Conservation (phyloP, 805 yeast species). For the Nakazawaea peltata region DNA sequence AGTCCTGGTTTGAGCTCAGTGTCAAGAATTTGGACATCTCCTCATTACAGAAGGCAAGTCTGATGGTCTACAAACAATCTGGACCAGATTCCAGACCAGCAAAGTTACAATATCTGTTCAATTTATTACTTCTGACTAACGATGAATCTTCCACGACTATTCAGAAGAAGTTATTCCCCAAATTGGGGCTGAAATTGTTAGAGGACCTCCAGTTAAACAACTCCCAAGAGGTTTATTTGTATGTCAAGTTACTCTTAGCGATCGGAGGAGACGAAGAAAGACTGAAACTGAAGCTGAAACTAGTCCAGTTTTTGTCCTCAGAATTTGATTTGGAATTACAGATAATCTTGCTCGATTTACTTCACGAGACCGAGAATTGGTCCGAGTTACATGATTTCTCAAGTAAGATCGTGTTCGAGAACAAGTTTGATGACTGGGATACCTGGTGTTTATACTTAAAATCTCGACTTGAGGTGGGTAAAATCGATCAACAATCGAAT, state of each 20-base stretch:
- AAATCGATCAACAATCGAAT: no score
- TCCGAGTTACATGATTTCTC: conserved; percentile 32
- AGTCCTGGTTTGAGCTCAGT: conserved; percentile 52
- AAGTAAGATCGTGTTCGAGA: conserved; percentile 31
- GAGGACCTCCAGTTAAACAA: conserved; percentile 39
- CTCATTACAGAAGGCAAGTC: conserved; percentile 47
- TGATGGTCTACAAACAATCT: conserved; percentile 28
- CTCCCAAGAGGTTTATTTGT: conserved; percentile 62
- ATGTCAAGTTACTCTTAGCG: conserved; percentile 38
- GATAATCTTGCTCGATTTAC: conserved; percentile 40
- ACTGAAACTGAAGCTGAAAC: conserved; percentile 19
- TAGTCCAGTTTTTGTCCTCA: conserved; percentile 24
- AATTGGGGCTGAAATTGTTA: conserved; percentile 51
- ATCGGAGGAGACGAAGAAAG: conserved; percentile 27
- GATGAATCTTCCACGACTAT: conserved; percentile 27
- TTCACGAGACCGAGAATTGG: conserved; percentile 36
- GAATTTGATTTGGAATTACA: conserved; percentile 57
- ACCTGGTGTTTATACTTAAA: conserved; percentile 56
- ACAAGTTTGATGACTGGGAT: conserved; percentile 64
- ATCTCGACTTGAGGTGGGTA: conserved; percentile 30
- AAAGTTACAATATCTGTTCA: conserved; percentile 49
- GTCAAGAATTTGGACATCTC: conserved; percentile 37
- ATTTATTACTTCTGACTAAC: conserved; percentile 35
- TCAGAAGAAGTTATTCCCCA: conserved; percentile 46
- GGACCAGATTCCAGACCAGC: conserved; percentile 25